Evolutionary conservation across 1,284 basidiomycete species (phyloP).

Genomic region (Pholiota adiposa): DNA sequence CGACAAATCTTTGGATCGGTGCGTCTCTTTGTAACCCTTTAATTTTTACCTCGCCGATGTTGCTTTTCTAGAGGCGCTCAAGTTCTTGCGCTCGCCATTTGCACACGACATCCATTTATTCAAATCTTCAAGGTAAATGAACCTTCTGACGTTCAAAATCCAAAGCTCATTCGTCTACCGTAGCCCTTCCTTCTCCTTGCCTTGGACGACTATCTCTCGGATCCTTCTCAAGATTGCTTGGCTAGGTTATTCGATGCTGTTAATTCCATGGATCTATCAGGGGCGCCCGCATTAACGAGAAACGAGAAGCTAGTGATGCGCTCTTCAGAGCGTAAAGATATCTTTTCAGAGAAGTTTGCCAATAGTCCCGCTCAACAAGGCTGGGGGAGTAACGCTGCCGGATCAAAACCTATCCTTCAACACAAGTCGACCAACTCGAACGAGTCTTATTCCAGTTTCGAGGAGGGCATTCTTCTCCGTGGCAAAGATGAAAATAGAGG

Average conservation of each 20-base stretch:
- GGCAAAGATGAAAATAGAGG: slow-evolving; percentile 37
- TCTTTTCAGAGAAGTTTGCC: slow-evolving; percentile 85
- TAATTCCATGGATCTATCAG: slow-evolving; percentile 88
- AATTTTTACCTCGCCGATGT: slow-evolving; percentile 4
- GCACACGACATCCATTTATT: slow-evolving; percentile 93
- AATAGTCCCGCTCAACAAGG: slow-evolving; percentile 35
- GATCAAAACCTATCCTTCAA: slow-evolving; percentile 31
- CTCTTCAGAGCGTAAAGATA: slow-evolving; percentile 87
- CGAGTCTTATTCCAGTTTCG: slow-evolving; percentile 69
- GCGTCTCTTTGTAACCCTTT: slow-evolving; percentile 30
- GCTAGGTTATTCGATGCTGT: slow-evolving; percentile 90
- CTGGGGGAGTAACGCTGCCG: slow-evolving; percentile 26
- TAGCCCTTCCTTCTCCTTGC: slow-evolving; percentile 93
- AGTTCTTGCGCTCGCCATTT: slow-evolving; percentile 96
- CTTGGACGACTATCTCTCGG: slow-evolving; percentile 92
- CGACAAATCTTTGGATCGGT: slow-evolving; percentile 87
- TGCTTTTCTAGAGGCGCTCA: slow-evolving; percentile 79
- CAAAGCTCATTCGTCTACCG: slow-evolving; percentile 4
- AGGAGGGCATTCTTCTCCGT: slow-evolving; percentile 60
- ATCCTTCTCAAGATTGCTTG: slow-evolving; percentile 88
- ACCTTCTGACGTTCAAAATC: not conserved
- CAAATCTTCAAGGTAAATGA: slow-evolving; percentile 91
- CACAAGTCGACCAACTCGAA: slow-evolving; percentile 60
- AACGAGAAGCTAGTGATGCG: slow-evolving; percentile 91
- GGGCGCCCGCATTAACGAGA: slow-evolving; percentile 77